Evolutionary conservation across 2,329 filamentous ascomycete genomes (phyloP).

Genomic region (Cryphonectria naterciae): DNA sequence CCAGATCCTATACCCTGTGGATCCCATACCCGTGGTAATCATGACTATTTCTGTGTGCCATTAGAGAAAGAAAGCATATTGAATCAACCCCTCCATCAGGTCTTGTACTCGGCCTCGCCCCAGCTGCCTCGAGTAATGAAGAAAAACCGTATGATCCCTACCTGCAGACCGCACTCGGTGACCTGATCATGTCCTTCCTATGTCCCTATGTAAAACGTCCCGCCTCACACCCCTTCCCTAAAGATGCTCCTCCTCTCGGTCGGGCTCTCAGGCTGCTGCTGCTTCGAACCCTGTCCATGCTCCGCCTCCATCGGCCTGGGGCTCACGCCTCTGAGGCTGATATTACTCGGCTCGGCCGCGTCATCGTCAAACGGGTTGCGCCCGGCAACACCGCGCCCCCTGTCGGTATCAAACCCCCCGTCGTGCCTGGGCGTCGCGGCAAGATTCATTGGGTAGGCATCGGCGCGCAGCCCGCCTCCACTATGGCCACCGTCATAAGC

Average conservation of each 20-base stretch:
- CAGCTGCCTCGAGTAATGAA: background rate
- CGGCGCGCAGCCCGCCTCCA: constrained; percentile 32
- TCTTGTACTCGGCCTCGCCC: background rate
- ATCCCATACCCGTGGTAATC: constrained; percentile 17
- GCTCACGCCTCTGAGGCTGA: constrained; percentile 71
- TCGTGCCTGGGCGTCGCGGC: constrained; percentile 40
- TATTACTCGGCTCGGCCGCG: constrained; percentile 63
- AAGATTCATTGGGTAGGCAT: constrained; percentile 55
- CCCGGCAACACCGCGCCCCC: constrained; percentile 49
- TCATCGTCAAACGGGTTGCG: constrained; percentile 73
- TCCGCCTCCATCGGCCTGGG: constrained; percentile 69
- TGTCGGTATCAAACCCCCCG: constrained; percentile 36
- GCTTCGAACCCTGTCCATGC: constrained; percentile 39
- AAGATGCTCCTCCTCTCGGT: constrained; percentile 72
- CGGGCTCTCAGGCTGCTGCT: constrained; percentile 54
- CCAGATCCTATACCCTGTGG: background rate
- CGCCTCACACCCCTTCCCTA: constrained; percentile 64
- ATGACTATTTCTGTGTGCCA: constrained; percentile 4
- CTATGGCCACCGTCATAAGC: constrained; percentile 43
- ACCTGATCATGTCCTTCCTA: background rate
- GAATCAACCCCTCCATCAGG: background rate
- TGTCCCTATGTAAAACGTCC: background rate
- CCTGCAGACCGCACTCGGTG: background rate
- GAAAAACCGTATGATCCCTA: background rate
- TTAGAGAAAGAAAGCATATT: background rate